Evolutionary conservation across 2,329 filamentous ascomycete genomes (phyloP).

Genomic region (Fusarium anguioides): DNA sequence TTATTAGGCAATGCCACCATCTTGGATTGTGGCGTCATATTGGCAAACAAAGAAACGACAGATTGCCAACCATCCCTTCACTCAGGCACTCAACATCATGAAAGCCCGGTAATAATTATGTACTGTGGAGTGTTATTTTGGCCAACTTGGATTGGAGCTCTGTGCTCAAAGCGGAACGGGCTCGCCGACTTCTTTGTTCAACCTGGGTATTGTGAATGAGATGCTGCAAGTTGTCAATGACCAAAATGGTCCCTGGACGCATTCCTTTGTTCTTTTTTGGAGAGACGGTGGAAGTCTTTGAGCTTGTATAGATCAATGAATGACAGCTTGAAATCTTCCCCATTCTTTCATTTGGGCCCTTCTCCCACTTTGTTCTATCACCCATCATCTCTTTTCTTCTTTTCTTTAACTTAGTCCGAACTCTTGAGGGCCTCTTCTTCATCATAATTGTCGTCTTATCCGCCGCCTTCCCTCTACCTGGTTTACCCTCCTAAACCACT

Average conservation of each 20-base stretch:
- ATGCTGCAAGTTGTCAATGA: slow-evolving; percentile 9
- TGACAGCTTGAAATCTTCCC: background rate
- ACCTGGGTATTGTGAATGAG: slow-evolving; percentile 20
- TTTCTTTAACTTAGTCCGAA: background rate
- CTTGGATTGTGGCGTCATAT: slow-evolving; percentile 27
- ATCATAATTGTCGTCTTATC: background rate
- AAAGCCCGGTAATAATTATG: background rate
- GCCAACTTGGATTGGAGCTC: background rate
- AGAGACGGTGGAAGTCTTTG: slow-evolving; percentile 6
- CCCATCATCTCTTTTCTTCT: background rate
- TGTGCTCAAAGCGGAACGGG: slow-evolving; percentile 8
- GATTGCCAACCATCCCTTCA: background rate
- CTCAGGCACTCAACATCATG: slow-evolving; percentile 1
- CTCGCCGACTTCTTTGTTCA: slow-evolving; percentile 39
- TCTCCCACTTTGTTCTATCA: background rate
- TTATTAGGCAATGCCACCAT: background rate
- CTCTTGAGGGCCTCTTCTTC: background rate
- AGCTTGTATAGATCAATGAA: background rate
- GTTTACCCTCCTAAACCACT: background rate
- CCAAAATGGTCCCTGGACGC: background rate
- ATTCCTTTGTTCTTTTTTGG: slow-evolving; percentile 13
- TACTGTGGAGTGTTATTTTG: slow-evolving; percentile 1
- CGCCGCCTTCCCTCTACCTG: background rate
- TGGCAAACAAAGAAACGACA: slow-evolving; percentile 36
- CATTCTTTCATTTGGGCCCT: slow-evolving; percentile 3